Percentiles rank a stretch among this genome's conserved stretches.
Conservation (phyloP, 441 rosid species). For the Mallotus repandus region DNA sequence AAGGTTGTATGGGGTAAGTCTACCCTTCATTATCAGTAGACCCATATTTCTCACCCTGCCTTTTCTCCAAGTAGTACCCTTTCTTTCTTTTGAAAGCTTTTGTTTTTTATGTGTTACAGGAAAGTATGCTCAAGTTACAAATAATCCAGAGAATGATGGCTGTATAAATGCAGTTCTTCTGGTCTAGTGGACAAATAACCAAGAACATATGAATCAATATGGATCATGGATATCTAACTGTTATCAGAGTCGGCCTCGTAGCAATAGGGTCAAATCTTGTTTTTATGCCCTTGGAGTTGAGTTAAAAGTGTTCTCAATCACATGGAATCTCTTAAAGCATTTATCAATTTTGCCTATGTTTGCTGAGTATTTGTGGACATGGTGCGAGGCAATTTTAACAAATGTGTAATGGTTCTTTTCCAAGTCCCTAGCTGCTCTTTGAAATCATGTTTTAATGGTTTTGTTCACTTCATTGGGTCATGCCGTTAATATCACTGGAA, state of each 20-base stretch:
- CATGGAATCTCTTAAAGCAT: too few species aligned
- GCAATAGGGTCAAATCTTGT: too few species aligned
- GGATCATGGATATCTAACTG: background rate
- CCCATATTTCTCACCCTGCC: background rate
- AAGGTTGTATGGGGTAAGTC: constrained; percentile 94
- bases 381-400: too few species aligned
- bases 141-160: constrained; percentile 91
- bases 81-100: background rate
- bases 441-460: background rate
- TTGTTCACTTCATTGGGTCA: background rate
- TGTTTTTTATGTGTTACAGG: constrained; percentile 47
- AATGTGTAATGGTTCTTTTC: background rate
- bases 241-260: background rate
- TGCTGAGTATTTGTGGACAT: background rate
- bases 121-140: constrained; percentile 91
- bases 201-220: background rate
- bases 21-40: background rate
- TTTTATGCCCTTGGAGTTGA: background rate
- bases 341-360: constrained; percentile 4
- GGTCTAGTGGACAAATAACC: constrained; percentile 39
- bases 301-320: too few species aligned
- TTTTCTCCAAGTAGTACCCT: background rate
- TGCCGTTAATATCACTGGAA: background rate
- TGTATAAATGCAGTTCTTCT: constrained; percentile 89
- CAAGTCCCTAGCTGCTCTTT: background rate